Conservation (phyloP, 1,139 yeast genomes). For the Protomyces inouyei region DNA sequence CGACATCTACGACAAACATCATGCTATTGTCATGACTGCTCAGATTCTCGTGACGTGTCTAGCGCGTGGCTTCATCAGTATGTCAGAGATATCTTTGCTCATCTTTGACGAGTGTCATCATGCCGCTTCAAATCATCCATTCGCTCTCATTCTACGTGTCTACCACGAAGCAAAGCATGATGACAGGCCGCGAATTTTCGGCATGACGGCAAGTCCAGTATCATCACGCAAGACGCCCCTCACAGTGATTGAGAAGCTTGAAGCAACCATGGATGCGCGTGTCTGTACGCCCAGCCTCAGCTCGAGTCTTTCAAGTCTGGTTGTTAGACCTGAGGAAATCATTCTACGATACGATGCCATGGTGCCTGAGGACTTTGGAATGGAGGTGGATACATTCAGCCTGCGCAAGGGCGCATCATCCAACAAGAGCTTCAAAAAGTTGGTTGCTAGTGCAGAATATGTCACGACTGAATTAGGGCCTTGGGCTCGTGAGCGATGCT, state of each 20-base stretch:
- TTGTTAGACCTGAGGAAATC: slow-evolving; percentile 7
- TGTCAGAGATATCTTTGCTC: slow-evolving; percentile 16
- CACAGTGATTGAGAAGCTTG: slow-evolving; percentile 11
- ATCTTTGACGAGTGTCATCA: slow-evolving; percentile 33
- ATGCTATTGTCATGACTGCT: slow-evolving; percentile 31
- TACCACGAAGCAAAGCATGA: slow-evolving; percentile 13
- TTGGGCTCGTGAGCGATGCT: background rate
- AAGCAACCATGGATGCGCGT: slow-evolving; percentile 19
- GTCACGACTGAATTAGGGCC: background rate
- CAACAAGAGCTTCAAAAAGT: background rate
- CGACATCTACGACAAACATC: slow-evolving; percentile 22
- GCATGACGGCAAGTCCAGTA: slow-evolving; percentile 32
- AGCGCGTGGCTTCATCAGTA: slow-evolving; percentile 24
- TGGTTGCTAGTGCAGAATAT: background rate
- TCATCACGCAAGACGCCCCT: slow-evolving; percentile 12
- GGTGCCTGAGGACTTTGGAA: background rate
- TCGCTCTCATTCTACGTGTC: slow-evolving; percentile 26
- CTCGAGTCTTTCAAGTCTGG: background rate
- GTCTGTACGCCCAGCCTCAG: slow-evolving; percentile 16
- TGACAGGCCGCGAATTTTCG: slow-evolving; percentile 29
- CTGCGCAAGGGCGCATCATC: background rate
- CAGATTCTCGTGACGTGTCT: slow-evolving; percentile 29
- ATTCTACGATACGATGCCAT: background rate
- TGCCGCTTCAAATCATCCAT: slow-evolving; percentile 27
- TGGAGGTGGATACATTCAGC: background rate